Evolutionary conservation across 2,329 filamentous ascomycete genomes (phyloP), one percentile per base, ranked within the genome.

Genomic region (Leptoxyphium fumago): DNA sequence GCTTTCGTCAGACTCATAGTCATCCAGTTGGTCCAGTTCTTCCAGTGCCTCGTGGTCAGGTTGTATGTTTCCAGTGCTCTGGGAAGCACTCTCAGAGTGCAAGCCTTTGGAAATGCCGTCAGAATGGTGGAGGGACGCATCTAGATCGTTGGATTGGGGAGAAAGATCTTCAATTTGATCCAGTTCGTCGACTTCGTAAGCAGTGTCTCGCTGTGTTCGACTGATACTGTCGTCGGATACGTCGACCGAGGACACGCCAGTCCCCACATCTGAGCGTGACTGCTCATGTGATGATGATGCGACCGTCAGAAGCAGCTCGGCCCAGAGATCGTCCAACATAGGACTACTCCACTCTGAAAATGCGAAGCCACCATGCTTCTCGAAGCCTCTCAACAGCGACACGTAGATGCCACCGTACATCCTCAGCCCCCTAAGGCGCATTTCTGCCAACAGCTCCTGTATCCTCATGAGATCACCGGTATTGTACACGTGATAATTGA

Each of bases 321-420:
- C 61, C 71, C 83, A 82, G 10, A 86, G 75, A 38, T 69, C 71
- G 38, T 80, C 72, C 2, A 96, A 72, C n/a, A 78, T 73, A 50
- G 73, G 63, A 28, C 69, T 66, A 26, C 77, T 85, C 89, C 91
- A 98, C 10, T 76, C 71, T 0, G 79, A 78, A 49, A 78, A 68
- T 18, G 68, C 64, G 14, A 72, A 62, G 21, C 77, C 78, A 10
- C 88, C 89, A 56, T 94, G 80, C 2, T 67, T 61, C 29, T 73
- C 71, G 57, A 96, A 98, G 0, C 84, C 87, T 54, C 85, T 81
- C 64, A 96, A 84, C 2, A 96, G 68, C 7, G 82, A 73, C 32
- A 91, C 69, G 55, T 89, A 95, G 18, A 94, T 74, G 45, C 81
- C 74, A 5, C 82, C 82, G 48, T 89, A 78, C 13, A 89, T 66